phyloP scores from a whole-genome alignment of 1,284 basidiomycete genomes.

The Mycosarcoma maydis region DNA sequence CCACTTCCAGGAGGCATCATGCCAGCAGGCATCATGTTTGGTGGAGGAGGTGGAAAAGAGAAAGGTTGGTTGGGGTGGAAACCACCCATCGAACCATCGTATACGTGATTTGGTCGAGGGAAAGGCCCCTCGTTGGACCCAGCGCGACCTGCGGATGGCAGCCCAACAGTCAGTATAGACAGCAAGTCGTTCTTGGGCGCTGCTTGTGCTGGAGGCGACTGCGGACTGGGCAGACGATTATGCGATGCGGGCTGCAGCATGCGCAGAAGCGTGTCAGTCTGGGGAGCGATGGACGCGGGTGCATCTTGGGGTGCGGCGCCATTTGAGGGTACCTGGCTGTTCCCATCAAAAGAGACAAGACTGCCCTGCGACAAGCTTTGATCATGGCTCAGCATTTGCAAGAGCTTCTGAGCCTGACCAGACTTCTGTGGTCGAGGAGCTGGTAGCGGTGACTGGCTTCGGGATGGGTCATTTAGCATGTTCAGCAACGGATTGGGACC shows the following conservation, averaged over 20 bases:
- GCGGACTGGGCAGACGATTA: slow-evolving; percentile 1
- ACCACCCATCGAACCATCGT: slow-evolving; percentile 18
- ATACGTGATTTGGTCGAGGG: slow-evolving; percentile 12
- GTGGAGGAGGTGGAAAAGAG: slow-evolving; percentile 34
- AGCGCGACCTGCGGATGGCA: slow-evolving; percentile 10
- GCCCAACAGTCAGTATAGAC: slow-evolving; percentile 39
- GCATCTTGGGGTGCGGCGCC: slow-evolving; percentile 17
- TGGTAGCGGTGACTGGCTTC: slow-evolving; percentile 53
- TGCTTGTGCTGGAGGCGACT: slow-evolving; percentile 19
- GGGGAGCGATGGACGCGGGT: slow-evolving; percentile 8
- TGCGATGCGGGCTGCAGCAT: slow-evolving; percentile 35
- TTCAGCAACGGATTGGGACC: slow-evolving; percentile 29
- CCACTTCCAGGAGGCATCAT: slow-evolving; percentile 33
- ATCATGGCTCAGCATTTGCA: slow-evolving; percentile 54
- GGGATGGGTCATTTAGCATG: slow-evolving; percentile 40
- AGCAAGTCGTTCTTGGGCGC: slow-evolving; percentile 40
- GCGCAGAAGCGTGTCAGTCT: slow-evolving; percentile 31
- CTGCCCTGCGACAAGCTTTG: slow-evolving; percentile 37
- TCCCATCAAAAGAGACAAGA: slow-evolving; percentile 26
- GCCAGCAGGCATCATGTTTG: slow-evolving; percentile 32
- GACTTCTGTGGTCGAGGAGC: slow-evolving; percentile 54
- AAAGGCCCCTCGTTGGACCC: slow-evolving; percentile 12
- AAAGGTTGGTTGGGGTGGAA: slow-evolving; percentile 28
- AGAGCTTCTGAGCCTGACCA: slow-evolving; percentile 48
- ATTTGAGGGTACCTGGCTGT: slow-evolving; percentile 7